Base-by-base conservation (phyloP, 371 early-diverging fungal genomes). In the Syncephalastrum sp. region DNA sequence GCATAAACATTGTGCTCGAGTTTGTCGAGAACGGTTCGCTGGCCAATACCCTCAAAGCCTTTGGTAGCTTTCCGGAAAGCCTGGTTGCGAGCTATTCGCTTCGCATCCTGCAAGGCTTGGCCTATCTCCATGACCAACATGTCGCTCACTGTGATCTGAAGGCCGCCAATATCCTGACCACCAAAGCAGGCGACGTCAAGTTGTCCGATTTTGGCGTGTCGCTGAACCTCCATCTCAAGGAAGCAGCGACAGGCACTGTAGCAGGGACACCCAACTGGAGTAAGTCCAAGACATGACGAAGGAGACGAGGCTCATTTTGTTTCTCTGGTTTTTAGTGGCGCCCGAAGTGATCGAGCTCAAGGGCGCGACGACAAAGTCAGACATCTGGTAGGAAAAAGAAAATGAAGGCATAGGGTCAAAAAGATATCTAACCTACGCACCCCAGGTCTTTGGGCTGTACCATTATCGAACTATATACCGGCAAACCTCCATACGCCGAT, bases 201-300 rank as follows among this genome's bases (percentile, higher is more conserved):
- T 75, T 96, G 24, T 92, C 95, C 0, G 97, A 96, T 66, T 96
- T 96, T 71, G 97, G 97, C 25, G 93, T 90, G 4, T 88, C 90
- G 10, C 69, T 92, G 42, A 91, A 92, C 52, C 75, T 91, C 29
- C 71, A 85, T 60, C 57, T 88, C 61, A 61, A 74, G 25, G 82
- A 76, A 51, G 79, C 77, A 6, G 80, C 83, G 16, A 80, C 79
- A 48, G 84, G 82, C 59, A 61, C 79, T 0, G 79, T 90, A 0
- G 91, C 91, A 24, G 97, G 97, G n/a, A 91, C 93, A 15, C 96
- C 97, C 1, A 91, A 93, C 69, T 96, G 97, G 97, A 95, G 87
- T 87, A 81, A 54, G 82, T 68, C 4, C 13, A 24, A 25, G 49
- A n/a, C 13, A 13, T 25, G 46, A 33, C 38, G 21, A 12, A 56